Evolutionary conservation across 345 rosid genomes (phyloP).

Genomic region (Citrus inodora): DNA sequence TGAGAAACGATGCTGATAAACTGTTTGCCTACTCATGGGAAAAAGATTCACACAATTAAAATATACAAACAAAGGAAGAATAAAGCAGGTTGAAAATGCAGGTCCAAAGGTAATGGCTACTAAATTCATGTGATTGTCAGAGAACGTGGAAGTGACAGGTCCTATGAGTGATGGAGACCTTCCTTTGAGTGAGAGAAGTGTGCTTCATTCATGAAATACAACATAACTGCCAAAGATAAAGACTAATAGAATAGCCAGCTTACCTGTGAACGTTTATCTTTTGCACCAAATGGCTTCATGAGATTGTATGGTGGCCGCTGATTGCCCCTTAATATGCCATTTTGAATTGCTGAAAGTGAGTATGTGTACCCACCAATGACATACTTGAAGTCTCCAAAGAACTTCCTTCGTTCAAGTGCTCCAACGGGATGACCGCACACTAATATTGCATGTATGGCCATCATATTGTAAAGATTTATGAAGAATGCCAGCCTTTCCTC

Average conservation of each 20-base stretch:
- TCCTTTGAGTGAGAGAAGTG: neutral
- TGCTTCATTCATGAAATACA: neutral
- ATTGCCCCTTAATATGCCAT: slow-evolving; percentile 78
- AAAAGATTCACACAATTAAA: neutral
- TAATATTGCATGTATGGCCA: slow-evolving; percentile 80
- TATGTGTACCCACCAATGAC: slow-evolving; percentile 67
- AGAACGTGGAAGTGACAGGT: neutral
- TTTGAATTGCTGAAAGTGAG: slow-evolving; percentile 81
- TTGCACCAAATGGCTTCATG: slow-evolving; percentile 68
- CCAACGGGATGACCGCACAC: slow-evolving; percentile 73
- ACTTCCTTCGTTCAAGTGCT: slow-evolving; percentile 60
- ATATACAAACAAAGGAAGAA: neutral
- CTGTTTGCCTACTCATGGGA: neutral
- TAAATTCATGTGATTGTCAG: neutral
- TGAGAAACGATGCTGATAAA: neutral
- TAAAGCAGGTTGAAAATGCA: neutral
- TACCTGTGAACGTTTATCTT: slow-evolving; percentile 68
- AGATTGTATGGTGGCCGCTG: slow-evolving; percentile 80
- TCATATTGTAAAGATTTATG: slow-evolving; percentile 81
- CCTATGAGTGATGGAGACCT: neutral
- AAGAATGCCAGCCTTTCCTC: slow-evolving; percentile 86
- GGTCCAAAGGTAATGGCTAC: neutral
- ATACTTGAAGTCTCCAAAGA: slow-evolving; percentile 78
- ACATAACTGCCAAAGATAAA: neutral
- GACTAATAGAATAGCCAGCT: neutral